Percentiles rank a stretch among this genome's conserved stretches.
Conservation (phyloP, 139 green algal species). For the Deuterostichococcus epilithicus region DNA sequence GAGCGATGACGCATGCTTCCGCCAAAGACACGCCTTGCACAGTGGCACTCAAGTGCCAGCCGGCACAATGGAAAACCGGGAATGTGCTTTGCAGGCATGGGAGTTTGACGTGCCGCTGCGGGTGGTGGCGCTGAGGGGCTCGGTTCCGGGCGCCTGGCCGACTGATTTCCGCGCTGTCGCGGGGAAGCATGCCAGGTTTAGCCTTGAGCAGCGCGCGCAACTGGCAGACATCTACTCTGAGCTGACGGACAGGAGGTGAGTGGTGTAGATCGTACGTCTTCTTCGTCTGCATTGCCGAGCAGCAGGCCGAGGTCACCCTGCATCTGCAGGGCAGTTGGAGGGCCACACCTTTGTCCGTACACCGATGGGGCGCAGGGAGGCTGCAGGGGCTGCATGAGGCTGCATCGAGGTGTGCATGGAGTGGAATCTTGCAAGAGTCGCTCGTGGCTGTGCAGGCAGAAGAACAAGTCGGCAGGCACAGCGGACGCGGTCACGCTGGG, state of each 20-base stretch:
- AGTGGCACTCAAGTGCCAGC: too few species aligned
- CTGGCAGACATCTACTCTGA: slow-evolving; percentile 66
- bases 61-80: too few species aligned
- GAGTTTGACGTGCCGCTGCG: slow-evolving; percentile 21
- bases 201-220: slow-evolving; percentile 53
- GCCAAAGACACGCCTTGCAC: too few species aligned
- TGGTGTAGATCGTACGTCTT: too few species aligned
- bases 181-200: slow-evolving; percentile 48
- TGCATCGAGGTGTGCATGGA: too few species aligned
- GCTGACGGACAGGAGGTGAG: slow-evolving; percentile 32
- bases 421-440: too few species aligned
- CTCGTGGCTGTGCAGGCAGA: slow-evolving; percentile 46
- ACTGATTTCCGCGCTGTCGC: slow-evolving; percentile 59
- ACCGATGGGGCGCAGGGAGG: neutral
- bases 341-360: neutral
- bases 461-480: slow-evolving; percentile 20
- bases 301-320: too few species aligned
- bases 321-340: neutral
- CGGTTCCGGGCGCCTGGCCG: slow-evolving; percentile 55
- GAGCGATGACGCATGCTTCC: neutral
- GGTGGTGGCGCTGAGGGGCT: slow-evolving; percentile 57
- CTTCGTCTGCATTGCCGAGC: too few species aligned
- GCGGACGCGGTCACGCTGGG: slow-evolving; percentile 76
- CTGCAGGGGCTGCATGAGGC: too few species aligned
- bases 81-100: slow-evolving; percentile 18